Evolutionary conservation across 2,329 filamentous ascomycete genomes (phyloP).

Genomic region (Dactylella cylindrospora): DNA sequence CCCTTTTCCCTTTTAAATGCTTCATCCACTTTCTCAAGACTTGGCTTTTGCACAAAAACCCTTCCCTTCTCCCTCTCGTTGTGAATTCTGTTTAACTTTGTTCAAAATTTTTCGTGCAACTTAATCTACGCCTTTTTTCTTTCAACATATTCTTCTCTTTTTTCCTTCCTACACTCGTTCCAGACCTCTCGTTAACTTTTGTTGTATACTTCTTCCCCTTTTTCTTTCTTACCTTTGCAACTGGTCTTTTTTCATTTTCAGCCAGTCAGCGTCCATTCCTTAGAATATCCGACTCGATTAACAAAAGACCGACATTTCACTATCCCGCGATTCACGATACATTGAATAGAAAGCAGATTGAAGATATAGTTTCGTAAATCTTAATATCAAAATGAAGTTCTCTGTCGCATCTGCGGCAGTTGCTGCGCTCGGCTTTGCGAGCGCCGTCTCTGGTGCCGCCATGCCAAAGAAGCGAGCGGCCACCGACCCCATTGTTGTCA

Average conservation of each 20-base stretch:
- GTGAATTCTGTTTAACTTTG: background rate
- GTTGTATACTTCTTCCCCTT: conserved; percentile 44
- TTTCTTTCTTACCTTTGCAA: conserved; percentile 20
- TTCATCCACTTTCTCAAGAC: conserved; percentile 4
- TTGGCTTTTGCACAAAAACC: conserved; percentile 16
- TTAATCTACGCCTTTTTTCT: conserved; percentile 8
- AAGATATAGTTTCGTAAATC: conserved; percentile 19
- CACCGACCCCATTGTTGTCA: conserved; percentile 60
- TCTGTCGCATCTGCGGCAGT: conserved; percentile 54
- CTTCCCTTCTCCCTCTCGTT: conserved; percentile 3
- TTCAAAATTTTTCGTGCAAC: background rate
- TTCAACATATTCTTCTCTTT: conserved; percentile 5
- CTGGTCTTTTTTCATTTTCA: conserved; percentile 42
- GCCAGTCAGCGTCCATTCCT: conserved; percentile 39
- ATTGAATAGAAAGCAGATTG: conserved; percentile 2
- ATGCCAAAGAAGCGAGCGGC: conserved; percentile 54
- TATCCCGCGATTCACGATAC: conserved; percentile 24
- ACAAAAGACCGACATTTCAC: background rate
- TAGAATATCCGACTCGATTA: conserved; percentile 8
- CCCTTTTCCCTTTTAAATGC: conserved; percentile 30
- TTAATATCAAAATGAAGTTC: conserved; percentile 59
- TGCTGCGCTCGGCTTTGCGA: conserved; percentile 57
- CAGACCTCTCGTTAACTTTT: conserved; percentile 49
- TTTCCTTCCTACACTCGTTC: conserved; percentile 48
- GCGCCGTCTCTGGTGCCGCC: conserved; percentile 51